Evolutionary conservation across 371 early-diverging fungal genomes (phyloP), one percentile per base, ranked within the genome.

Genomic region (Blyttiomyces sp.): DNA sequence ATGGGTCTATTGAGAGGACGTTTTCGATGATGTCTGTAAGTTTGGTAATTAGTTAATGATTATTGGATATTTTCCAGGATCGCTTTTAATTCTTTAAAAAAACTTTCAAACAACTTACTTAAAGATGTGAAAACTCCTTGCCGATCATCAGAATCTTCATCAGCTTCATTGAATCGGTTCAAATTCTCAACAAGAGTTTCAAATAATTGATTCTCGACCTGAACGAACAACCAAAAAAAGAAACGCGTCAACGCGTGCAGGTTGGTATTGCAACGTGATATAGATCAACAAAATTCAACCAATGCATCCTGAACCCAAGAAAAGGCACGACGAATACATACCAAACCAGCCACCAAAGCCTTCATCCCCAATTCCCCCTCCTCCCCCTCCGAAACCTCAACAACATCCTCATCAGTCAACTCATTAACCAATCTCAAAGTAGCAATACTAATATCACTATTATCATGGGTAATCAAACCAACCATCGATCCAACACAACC

Each of bases 391-490:
- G 50, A 35, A 9, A 62, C 69, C 35, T 80, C 82, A 17, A 86
- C 85, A 1, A 89, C 84, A 54, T 96, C 97, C 59, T 95, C 96
- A 66, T 93, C 95, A 4, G 89, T 91, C 55, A 93, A 75, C 71
- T 95, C 96, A 63, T 88, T 88, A 30, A 94, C 67, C 7, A 95
- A 71, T 62, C 91, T 90, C 46, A 95, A 81, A 0, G 91, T 85
- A 39, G 88, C 89, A 46, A 94, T 85, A 1, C 85, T 77, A 64
- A 96, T 94, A 66, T 96, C 97, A 9, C 89, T 90, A 73, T 96
- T 96, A 49, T 94, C 95, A 64, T 96, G 97, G 39, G 86, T 79
- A 48, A 96, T 61, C 27, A 95, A 76, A 0, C 84, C 79, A 32
- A 92, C 67, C 7, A 95, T 71, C 0, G 87, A 81, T 3, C 81